Conservation (phyloP, 2,329 filamentous ascomycete genomes). For the Aureobasidium pullulans region DNA sequence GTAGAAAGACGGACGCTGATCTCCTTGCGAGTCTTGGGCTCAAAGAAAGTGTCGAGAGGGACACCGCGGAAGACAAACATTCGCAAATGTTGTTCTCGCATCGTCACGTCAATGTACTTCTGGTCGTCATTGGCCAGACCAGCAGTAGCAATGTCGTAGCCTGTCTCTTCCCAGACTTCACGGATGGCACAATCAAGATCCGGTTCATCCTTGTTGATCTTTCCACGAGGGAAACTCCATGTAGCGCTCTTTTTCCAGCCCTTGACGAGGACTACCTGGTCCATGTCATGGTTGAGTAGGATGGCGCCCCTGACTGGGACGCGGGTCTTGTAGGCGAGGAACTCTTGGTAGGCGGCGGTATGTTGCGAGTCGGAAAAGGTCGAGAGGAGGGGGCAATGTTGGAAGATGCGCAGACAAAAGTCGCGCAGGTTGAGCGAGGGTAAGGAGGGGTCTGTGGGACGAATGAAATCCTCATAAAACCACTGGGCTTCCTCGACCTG, state of each 20-base stretch:
- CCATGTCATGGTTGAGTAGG: conserved; percentile 88
- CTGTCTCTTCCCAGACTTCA: conserved; percentile 95
- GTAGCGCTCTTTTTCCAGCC: conserved; percentile 96
- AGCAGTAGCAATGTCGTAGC: conserved; percentile 70
- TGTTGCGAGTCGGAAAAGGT: conserved; percentile 72
- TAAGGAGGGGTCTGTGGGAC: conserved; percentile 74
- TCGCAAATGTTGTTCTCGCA: conserved; percentile 87
- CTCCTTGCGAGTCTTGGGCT: conserved; percentile 87
- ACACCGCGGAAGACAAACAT: conserved; percentile 89
- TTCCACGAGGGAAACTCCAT: conserved; percentile 95
- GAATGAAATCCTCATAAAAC: conserved; percentile 99
- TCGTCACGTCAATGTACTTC: conserved; percentile 74
- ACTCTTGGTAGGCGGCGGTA: conserved; percentile 79
- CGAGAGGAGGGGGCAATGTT: conserved; percentile 84
- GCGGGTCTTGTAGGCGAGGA: conserved; percentile 87
- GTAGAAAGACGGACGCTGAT: conserved; percentile 54
- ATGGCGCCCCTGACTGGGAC: conserved; percentile 93
- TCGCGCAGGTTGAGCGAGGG: conserved; percentile 77
- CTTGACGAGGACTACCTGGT: conserved; percentile 85
- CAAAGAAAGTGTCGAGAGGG: conserved; percentile 78
- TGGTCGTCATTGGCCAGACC: conserved; percentile 64
- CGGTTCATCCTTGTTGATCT: conserved; percentile 96
- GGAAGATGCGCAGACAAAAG: conserved; percentile 86
- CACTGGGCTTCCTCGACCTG: conserved; percentile 99
- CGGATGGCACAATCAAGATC: conserved; percentile 89